Evolutionary conservation across 805 yeast species (phyloP).

Genomic region (Diddensiella santjacobensis): DNA sequence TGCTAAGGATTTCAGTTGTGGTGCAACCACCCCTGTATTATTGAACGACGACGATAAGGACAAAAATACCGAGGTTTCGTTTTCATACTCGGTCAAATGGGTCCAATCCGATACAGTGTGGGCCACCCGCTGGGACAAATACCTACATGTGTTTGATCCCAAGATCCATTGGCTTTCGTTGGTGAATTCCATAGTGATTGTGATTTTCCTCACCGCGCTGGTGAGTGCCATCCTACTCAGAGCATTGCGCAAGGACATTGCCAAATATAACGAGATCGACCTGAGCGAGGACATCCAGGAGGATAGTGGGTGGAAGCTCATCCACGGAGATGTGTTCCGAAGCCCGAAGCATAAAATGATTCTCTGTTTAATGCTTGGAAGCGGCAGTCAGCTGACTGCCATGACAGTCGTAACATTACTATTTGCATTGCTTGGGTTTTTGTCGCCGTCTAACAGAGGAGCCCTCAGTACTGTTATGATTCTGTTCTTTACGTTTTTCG

Average conservation of each 20-base stretch:
- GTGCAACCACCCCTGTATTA: slow-evolving; percentile 24
- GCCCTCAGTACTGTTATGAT: slow-evolving; percentile 88
- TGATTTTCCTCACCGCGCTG: slow-evolving; percentile 66
- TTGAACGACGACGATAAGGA: slow-evolving; percentile 46
- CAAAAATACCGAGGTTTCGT: slow-evolving; percentile 62
- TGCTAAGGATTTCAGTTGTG: slow-evolving; percentile 23
- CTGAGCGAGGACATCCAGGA: slow-evolving; percentile 79
- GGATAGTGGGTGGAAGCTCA: slow-evolving; percentile 95
- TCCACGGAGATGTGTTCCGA: slow-evolving; percentile 93
- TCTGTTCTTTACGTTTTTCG: slow-evolving; percentile 73
- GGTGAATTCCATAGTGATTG: slow-evolving; percentile 79
- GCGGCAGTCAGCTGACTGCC: slow-evolving; percentile 78
- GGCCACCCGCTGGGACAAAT: slow-evolving; percentile 99
- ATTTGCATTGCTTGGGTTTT: slow-evolving; percentile 82
- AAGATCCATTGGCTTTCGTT: slow-evolving; percentile 95
- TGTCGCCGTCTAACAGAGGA: slow-evolving; percentile 94
- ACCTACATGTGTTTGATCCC: slow-evolving; percentile 86
- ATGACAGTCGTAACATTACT: slow-evolving; percentile 70
- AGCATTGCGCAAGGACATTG: slow-evolving; percentile 79
- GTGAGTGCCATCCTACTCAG: slow-evolving; percentile 75
- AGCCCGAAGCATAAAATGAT: slow-evolving; percentile 68
- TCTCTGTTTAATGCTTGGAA: slow-evolving; percentile 77
- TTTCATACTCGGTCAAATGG: slow-evolving; percentile 82
- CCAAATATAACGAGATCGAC: slow-evolving; percentile 83
- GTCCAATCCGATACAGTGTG: slow-evolving; percentile 68